phyloP scores from a whole-genome alignment of 257 asterid species.

The Avicennia marina region DNA sequence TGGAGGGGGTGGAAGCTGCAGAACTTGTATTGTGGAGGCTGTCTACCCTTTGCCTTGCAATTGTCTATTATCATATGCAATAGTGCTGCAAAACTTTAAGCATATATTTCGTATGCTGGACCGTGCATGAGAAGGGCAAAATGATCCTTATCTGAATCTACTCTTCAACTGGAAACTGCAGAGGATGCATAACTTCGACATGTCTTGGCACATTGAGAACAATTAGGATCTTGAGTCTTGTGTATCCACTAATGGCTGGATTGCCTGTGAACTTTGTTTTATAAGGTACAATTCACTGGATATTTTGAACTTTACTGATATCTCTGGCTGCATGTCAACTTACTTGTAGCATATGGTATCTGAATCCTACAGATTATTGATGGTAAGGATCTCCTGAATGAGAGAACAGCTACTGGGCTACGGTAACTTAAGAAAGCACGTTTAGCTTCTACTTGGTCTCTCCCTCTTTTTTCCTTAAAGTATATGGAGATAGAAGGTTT shows the following conservation, averaged over 20 bases:
- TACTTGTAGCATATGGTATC: not conserved
- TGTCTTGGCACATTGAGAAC: not conserved
- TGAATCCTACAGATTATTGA: conserved; percentile 54
- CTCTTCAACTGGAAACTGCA: not conserved
- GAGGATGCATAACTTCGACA: not conserved
- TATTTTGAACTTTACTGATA: not conserved
- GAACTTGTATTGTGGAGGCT: conserved; percentile 96
- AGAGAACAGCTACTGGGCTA: conserved; percentile 75
- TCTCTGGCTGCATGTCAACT: not conserved
- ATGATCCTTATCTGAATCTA: not conserved
- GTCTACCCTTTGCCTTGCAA: conserved; percentile 12
- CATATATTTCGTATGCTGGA: not conserved
- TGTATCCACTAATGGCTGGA: not conserved
- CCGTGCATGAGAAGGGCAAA: not conserved
- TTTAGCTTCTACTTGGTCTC: not conserved
- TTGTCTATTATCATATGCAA: not conserved
- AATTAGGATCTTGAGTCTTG: not conserved
- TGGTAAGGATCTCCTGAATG: conserved; percentile 84
- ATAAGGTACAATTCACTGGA: too few species aligned
- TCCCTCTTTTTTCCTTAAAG: not conserved
- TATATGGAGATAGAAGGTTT: not conserved
- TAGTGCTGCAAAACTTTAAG: not conserved
- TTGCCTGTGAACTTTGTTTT: not conserved
- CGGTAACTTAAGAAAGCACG: conserved; percentile 80
- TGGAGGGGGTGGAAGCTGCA: conserved; percentile 90